These are phyloP conservation scores for Dionaea muscipula DNA, from an alignment of 179 eudicot species.

Conservation along the genomic window DNA sequence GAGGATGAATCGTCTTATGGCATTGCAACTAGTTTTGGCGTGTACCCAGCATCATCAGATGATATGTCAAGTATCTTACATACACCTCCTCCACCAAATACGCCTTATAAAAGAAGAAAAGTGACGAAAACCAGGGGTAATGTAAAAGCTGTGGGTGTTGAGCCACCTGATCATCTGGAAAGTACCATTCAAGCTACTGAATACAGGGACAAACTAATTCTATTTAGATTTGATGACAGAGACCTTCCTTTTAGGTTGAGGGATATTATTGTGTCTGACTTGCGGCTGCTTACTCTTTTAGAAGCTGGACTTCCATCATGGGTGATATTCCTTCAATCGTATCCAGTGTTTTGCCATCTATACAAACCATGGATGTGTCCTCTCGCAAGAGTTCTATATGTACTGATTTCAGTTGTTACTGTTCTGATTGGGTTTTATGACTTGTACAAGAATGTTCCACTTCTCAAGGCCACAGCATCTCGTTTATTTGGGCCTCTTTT, in stretches of 20 bases:
- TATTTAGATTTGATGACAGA: constrained; percentile 62
- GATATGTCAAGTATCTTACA: constrained; percentile 17
- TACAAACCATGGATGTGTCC: constrained; percentile 99
- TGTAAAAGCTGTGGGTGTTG: constrained; percentile 23
- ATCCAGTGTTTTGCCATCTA: constrained; percentile 73
- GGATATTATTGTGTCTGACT: constrained; percentile 57
- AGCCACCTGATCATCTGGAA: constrained; percentile 32
- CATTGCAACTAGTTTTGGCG: constrained; percentile 18
- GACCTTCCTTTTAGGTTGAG: constrained; percentile 75
- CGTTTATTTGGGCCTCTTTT: constrained; percentile 83
- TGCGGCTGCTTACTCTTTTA: constrained; percentile 70
- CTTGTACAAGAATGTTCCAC: constrained; percentile 89
- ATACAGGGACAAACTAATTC: constrained; percentile 62
- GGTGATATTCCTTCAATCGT: constrained; percentile 93
- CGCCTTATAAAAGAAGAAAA: constrained; percentile 78
- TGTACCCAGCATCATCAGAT: constrained; percentile 19
- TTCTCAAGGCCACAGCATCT: constrained; percentile 86
- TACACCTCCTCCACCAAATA: constrained; percentile 61
- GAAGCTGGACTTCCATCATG: constrained; percentile 98
- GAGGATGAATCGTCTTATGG: constrained; percentile 33
- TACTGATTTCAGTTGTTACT: constrained; percentile 56
- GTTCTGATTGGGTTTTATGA: constrained; percentile 93
- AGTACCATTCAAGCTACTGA: constrained; percentile 40
- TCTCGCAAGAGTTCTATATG: constrained; percentile 72
- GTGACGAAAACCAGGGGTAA: constrained; percentile 27